These are phyloP conservation scores for Cucurbita ficifolia DNA, from an alignment of 306 rosid species.

Conservation along the genomic window DNA sequence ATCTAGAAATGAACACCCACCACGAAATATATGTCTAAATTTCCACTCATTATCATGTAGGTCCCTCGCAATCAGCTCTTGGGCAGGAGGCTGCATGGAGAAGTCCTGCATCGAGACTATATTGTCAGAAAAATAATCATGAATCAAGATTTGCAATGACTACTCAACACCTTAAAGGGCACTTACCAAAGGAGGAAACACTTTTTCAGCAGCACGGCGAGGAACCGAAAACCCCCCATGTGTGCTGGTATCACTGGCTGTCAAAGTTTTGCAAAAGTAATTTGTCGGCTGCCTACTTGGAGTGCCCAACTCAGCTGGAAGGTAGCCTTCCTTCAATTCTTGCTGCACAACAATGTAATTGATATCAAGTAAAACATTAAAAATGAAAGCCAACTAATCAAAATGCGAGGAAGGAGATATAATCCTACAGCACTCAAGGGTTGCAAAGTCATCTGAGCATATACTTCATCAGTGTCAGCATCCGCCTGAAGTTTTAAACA, in stretches of 20 bases:
- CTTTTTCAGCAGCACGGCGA: slow-evolving; percentile 99
- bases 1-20: slow-evolving; percentile 29
- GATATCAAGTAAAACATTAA: background rate
- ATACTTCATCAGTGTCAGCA: slow-evolving; percentile 82
- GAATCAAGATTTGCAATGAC: background rate
- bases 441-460: slow-evolving; percentile 94
- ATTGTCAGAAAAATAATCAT: background rate
- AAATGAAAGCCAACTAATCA: slow-evolving; percentile 1
- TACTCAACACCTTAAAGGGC: background rate
- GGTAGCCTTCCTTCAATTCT: slow-evolving; percentile 91
- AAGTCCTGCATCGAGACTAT: slow-evolving; percentile 44
- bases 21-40: slow-evolving; percentile 95
- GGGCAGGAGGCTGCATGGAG: slow-evolving; percentile 90
- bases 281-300: slow-evolving; percentile 92
- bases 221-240: slow-evolving; percentile 99
- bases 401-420: slow-evolving; percentile 3
- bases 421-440: slow-evolving; percentile 66
- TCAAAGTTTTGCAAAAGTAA: slow-evolving; percentile 91
- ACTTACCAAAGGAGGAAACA: slow-evolving; percentile 85
- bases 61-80: slow-evolving; percentile 90
- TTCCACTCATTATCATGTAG: slow-evolving; percentile 97
- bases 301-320: slow-evolving; percentile 77
- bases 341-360: slow-evolving; percentile 32
- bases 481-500: slow-evolving; percentile 61
- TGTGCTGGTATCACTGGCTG: slow-evolving; percentile 99